A percentile compares a stretch with the other conserved stretches of the same genome.
Conservation (phyloP, 2,329 filamentous ascomycete species). For the Penicillium sp. region DNA sequence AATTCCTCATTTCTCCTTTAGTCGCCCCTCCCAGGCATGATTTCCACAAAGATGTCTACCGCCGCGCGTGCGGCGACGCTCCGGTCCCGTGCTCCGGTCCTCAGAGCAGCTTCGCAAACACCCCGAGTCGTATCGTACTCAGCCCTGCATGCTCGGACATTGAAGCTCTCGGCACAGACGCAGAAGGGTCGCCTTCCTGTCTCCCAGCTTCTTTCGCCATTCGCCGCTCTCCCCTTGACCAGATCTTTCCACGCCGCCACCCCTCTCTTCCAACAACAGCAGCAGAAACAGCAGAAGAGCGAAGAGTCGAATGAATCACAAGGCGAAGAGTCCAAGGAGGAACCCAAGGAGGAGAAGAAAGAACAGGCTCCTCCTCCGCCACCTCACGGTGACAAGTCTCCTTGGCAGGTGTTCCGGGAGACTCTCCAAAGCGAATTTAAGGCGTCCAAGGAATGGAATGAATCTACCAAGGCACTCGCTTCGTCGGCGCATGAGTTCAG, state of each 20-base stretch:
- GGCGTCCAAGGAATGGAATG: slow-evolving; percentile 97
- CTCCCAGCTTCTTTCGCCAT: slow-evolving; percentile 33
- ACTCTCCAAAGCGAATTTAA: slow-evolving; percentile 94
- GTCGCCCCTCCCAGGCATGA: slow-evolving; percentile 30
- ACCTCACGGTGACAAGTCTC: slow-evolving; percentile 96
- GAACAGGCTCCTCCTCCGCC: slow-evolving; percentile 75
- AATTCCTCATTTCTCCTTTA: slow-evolving; percentile 2
- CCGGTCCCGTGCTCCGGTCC: slow-evolving; percentile 31
- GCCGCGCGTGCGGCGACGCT: slow-evolving; percentile 37
- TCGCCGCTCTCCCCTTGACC: slow-evolving; percentile 33
- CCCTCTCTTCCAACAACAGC: slow-evolving; percentile 32
- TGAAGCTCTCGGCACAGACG: slow-evolving; percentile 6
- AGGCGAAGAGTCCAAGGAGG: slow-evolving; percentile 46
- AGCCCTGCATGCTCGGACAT: slow-evolving; percentile 38
- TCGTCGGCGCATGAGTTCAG: slow-evolving; percentile 85
- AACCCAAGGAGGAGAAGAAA: slow-evolving; percentile 51
- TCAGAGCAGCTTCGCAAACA: slow-evolving; percentile 34
- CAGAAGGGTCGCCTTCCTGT: slow-evolving; percentile 34
- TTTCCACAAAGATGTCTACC: slow-evolving; percentile 37
- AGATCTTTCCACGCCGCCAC: slow-evolving; percentile 37
- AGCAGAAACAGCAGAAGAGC: slow-evolving; percentile 36
- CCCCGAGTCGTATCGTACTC: slow-evolving; percentile 31
- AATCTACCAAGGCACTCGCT: slow-evolving; percentile 91
- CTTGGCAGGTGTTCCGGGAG: slow-evolving; percentile 97
- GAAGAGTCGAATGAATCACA: slow-evolving; percentile 37